A percentile compares a stretch with the other conserved stretches of the same genome.
These are phyloP conservation scores for Annulohypoxylon truncatum DNA, from an alignment of 2,329 filamentous ascomycete species.

Conservation along the genomic window DNA sequence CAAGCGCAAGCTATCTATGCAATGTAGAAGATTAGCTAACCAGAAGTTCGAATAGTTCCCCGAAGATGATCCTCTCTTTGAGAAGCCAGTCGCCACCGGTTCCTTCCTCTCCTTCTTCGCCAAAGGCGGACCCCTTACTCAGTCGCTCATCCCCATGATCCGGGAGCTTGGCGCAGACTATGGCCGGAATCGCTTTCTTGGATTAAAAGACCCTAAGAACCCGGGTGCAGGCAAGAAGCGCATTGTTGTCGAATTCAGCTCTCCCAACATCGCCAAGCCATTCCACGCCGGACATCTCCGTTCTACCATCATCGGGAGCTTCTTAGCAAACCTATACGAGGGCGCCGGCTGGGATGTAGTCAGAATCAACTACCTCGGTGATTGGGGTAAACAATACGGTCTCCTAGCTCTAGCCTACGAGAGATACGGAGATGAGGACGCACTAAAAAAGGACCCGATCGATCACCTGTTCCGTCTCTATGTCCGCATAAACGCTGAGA, in stretches of 20 bases:
- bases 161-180: constrained; percentile 70
- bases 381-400: constrained; percentile 80
- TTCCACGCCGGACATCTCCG: constrained; percentile 81
- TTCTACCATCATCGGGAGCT: constrained; percentile 81
- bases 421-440: constrained; percentile 74
- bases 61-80: constrained; percentile 74
- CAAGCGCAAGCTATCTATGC: not conserved
- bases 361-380: constrained; percentile 80
- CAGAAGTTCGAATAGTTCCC: constrained; percentile 68
- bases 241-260: constrained; percentile 78
- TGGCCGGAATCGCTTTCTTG: constrained; percentile 71
- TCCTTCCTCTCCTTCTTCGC: constrained; percentile 85
- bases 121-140: constrained; percentile 73
- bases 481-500: constrained; percentile 68
- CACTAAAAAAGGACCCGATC: constrained; percentile 73
- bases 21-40: constrained; percentile 4
- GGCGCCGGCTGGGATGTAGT: constrained; percentile 76
- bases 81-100: constrained; percentile 74
- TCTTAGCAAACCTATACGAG: constrained; percentile 76
- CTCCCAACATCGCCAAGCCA: constrained; percentile 80
- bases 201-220: constrained; percentile 63
- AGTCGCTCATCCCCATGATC: constrained; percentile 76
- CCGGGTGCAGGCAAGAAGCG: constrained; percentile 56
- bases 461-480: constrained; percentile 80
- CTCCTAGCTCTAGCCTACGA: constrained; percentile 76